Evolutionary conservation across 2,329 filamentous ascomycete species (phyloP), one percentile per base, ranked within the genome.

Genomic region (Ophiostoma australiae): DNA sequence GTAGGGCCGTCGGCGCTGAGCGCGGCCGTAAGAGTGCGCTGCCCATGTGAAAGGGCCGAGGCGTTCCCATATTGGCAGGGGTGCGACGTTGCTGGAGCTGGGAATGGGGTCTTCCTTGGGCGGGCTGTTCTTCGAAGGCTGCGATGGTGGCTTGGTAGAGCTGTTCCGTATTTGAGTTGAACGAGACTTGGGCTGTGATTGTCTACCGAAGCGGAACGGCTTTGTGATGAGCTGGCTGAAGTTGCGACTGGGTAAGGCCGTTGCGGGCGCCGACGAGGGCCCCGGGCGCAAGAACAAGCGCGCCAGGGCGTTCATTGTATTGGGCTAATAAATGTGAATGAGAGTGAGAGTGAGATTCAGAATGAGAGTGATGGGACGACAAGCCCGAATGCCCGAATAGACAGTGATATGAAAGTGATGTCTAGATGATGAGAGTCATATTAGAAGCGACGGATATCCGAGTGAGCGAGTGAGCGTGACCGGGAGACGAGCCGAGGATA

Each of bases 1-100:
- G 77, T 92, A 91, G 0, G 94, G 94, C 68, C 89, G 83, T 68
- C 86, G 85, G 69, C 87, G 82, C 80, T 97, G 93, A 67, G 89
- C 86, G 31, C 89, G 85, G 20, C 86, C 89, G 78, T 95, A 97
- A 0, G 84, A 84, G 74, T 84, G 79, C 27, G 83, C 84, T 0
- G 81, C 80, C 44, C 81, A 80, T 2, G 86, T 87, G 70, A 89
- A 72, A 2, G 86, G 87, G 0, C 87, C 87, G 1, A 89, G 80
- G 0, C 86, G 81, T 76, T 85, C 83, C 86, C 86, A 89, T 58
- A 88, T 74, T 2, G 84, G 80, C 23, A 82, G 74, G 13, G 79
- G 77, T 66, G 82, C 76, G 31, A 83, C 78, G 33, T 80, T 81
- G 74, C 80, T 81, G 7, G 81, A 80, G 4, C 81, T 79, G 3